Percentiles rank a stretch among this genome's conserved stretches.
phyloP scores from a whole-genome alignment of 305 asterid species.

The Fraxinus floribunda region DNA sequence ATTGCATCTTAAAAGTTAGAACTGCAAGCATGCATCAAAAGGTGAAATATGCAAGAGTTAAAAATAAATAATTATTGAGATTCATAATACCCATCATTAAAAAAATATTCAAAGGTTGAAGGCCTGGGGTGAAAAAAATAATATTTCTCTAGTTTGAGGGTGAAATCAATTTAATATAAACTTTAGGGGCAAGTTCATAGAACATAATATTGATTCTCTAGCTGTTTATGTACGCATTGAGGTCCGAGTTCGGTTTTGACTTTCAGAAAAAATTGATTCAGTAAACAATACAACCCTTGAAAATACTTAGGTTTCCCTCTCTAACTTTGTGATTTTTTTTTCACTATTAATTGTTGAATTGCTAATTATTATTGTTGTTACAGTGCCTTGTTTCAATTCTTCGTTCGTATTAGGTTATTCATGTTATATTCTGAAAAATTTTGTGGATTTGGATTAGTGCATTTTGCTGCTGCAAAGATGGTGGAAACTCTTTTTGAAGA shows the following conservation, averaged over 20 bases:
- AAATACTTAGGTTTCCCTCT: neutral
- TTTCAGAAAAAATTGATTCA: neutral
- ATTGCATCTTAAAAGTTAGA: too few species aligned
- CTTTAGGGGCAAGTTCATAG: neutral
- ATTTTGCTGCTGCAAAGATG: conserved; percentile 37
- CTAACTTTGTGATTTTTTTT: neutral
- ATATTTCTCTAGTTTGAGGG: neutral
- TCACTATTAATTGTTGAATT: neutral
- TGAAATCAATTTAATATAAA: neutral
- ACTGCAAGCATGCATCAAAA: neutral
- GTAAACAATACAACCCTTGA: neutral
- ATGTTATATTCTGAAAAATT: neutral
- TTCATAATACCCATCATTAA: neutral
- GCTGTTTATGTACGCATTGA: neutral
- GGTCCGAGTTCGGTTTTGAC: neutral
- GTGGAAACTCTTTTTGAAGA: conserved; percentile 80
- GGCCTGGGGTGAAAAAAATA: neutral
- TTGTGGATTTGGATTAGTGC: conserved; percentile 20
- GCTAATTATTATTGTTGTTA: neutral
- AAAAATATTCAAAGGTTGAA: too few species aligned
- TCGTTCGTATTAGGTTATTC: neutral
- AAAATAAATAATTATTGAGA: neutral
- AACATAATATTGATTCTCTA: neutral
- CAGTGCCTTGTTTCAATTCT: neutral
- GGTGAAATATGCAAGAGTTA: neutral